These are phyloP conservation scores for Avena insularis DNA, from an alignment of 176 grass and related monocot genomes.

Conservation along the genomic window DNA sequence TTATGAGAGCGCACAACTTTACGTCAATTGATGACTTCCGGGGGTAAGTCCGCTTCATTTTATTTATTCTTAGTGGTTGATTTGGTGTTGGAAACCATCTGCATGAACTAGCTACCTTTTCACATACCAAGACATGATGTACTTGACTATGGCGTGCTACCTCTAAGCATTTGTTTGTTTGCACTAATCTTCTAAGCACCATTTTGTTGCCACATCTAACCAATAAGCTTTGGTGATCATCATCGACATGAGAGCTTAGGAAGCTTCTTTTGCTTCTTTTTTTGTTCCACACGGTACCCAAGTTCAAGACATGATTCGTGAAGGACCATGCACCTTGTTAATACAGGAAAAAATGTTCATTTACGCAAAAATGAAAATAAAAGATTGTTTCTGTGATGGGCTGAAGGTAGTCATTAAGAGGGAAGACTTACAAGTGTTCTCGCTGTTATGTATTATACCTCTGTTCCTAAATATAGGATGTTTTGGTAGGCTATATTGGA, in stretches of 20 bases:
- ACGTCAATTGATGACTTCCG: conserved; percentile 88
- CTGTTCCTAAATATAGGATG: too few relatives aligned
- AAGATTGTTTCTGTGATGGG: not conserved
- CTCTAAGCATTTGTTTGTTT: conserved; percentile 3
- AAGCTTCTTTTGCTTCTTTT: not conserved
- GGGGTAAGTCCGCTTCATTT: conserved; percentile 56
- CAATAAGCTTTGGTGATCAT: not conserved
- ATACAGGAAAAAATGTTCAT: not conserved
- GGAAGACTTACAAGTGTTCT: not conserved
- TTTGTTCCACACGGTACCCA: not conserved
- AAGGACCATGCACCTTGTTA: conserved; percentile 10
- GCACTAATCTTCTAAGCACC: not conserved
- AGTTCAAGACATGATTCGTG: not conserved
- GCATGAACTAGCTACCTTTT: conserved; percentile 1
- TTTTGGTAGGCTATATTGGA: too few relatives aligned
- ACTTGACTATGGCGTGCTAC: not conserved
- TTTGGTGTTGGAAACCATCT: conserved; percentile 30
- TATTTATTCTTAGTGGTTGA: conserved; percentile 30
- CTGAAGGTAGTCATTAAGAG: conserved; percentile 34
- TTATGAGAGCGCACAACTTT: conserved; percentile 92
- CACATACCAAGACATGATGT: not conserved
- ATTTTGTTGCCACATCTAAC: conserved; percentile 13
- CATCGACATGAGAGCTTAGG: not conserved
- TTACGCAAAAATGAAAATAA: not conserved
- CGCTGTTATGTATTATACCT: too few relatives aligned